Conservation (phyloP, 2,329 filamentous ascomycete genomes). For the Magnaporthiopsis incrustans region DNA sequence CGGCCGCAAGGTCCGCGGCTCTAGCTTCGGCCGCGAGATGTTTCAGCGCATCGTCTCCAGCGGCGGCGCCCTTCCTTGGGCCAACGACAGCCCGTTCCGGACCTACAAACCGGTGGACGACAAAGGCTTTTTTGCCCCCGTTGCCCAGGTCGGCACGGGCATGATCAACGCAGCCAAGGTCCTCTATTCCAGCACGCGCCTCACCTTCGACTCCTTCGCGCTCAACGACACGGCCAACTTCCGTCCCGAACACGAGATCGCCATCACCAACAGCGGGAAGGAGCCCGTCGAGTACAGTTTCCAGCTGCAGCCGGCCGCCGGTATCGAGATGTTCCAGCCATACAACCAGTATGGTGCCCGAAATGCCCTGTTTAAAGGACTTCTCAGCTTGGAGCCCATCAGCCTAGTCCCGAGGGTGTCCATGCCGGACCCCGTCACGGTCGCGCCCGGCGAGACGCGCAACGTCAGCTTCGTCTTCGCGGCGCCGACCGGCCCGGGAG, state of each 20-base stretch:
- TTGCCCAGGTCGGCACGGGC: slow-evolving; percentile 19
- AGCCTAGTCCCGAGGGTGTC: neutral
- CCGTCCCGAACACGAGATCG: slow-evolving; percentile 17
- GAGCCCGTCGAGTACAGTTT: slow-evolving; percentile 27
- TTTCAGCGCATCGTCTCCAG: slow-evolving; percentile 23
- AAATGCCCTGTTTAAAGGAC: neutral
- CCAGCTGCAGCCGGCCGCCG: slow-evolving; percentile 17
- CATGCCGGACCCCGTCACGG: neutral
- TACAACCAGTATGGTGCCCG: neutral
- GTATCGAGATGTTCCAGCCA: slow-evolving; percentile 27
- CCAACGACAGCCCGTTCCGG: slow-evolving; percentile 8
- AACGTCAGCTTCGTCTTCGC: slow-evolving; percentile 18
- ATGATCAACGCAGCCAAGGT: slow-evolving; percentile 33
- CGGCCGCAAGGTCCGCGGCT: slow-evolving; percentile 21
- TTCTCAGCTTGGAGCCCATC: neutral
- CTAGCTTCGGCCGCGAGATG: slow-evolving; percentile 19
- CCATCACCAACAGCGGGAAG: slow-evolving; percentile 29
- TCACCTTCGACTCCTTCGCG: slow-evolving; percentile 29
- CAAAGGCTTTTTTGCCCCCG: slow-evolving; percentile 11
- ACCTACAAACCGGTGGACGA: slow-evolving; percentile 14
- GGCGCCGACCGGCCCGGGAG: slow-evolving; percentile 12
- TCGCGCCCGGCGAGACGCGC: slow-evolving; percentile 16
- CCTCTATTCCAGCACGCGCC: slow-evolving; percentile 26
- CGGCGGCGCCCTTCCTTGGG: slow-evolving; percentile 21
- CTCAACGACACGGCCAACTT: slow-evolving; percentile 38